Base-by-base conservation (phyloP, 2,329 filamentous ascomycete genomes). In the Clonostachys byssicola region DNA sequence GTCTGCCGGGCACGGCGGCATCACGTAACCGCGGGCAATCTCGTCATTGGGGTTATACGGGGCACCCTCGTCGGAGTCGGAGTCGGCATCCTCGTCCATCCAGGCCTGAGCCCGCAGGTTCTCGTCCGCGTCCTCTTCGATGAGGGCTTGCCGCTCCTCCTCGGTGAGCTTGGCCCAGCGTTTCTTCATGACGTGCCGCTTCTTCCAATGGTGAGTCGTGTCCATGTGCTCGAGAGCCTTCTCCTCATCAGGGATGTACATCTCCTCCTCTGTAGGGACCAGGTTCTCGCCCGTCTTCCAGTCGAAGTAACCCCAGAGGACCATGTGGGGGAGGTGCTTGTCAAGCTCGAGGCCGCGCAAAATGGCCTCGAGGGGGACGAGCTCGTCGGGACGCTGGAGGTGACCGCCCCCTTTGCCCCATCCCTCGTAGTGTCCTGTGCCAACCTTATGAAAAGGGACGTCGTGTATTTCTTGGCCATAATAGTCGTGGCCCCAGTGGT, bases 221-320 rank as follows among this genome's bases (percentile, higher is more conserved):
- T 67, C 65, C 40, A 64, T 55, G 41, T 61, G 52, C 7, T 47
- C 51, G 18, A 68, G 54, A 23, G 56, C 56, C 35, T 56, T 49
- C 30, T 75, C 74, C 42, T 73, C 67, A 54, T 80, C 73, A 12
- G 64, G 68, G 56, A 81, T 71, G 56, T 77, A 75, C 53, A 75
- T 68, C 57, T 81, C 73, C 43, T 76, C 71, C 44, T 71, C 61
- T 10, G 63, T 69, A 3, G 79, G 76, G 0, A 74, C 69, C 6
- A 80, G 56, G 58, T 82, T 75, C 51, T 68, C 60, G 43, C 78
- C 73, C 2, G 72, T 79, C 5, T 59, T 43, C 45, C 70, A 73
- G 61, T 86, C 73, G 30, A 85, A 66, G 57, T 77, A 77, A 1
- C 87, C 86, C 71, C 79, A 88, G 14, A 79, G 51, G 54, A 83